Conservation (phyloP, 108 stramenopile species). For the Nannochloropsis salina region DNA sequence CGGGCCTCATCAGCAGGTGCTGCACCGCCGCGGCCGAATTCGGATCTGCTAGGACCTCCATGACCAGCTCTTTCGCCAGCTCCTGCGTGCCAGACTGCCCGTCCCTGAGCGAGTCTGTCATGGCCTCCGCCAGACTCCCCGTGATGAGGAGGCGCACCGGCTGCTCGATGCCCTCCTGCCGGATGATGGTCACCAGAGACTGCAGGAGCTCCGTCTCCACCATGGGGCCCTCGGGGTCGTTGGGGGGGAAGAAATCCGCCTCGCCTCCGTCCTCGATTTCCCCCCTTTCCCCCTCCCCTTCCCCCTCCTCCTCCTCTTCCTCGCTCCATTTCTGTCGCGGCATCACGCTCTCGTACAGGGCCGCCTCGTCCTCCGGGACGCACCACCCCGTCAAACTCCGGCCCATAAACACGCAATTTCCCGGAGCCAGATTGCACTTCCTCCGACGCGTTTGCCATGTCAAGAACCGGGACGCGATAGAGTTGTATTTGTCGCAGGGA, state of each 20-base stretch:
- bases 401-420: slow-evolving; percentile 13
- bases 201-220: neutral
- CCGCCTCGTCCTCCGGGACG: neutral
- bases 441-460: neutral
- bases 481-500: neutral
- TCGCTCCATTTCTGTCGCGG: neutral
- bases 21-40: neutral
- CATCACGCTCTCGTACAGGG: neutral
- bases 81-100: neutral
- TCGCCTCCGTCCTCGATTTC: neutral
- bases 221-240: slow-evolving; percentile 14
- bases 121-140: neutral
- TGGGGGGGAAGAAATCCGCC: neutral
- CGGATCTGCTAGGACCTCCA: neutral
- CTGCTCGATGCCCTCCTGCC: slow-evolving; percentile 16
- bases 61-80: slow-evolving; percentile 13
- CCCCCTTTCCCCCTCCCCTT: neutral
- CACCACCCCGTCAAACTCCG: slow-evolving; percentile 16
- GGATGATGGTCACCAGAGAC: neutral
- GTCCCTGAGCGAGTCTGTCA: slow-evolving; percentile 6
- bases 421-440: neutral
- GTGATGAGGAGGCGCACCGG: neutral
- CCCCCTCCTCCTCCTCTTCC: neutral
- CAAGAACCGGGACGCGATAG: neutral
- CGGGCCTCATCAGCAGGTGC: neutral